Evolutionary conservation across 2,329 filamentous ascomycete species (phyloP), one percentile per base, ranked within the genome.

Genomic region (Trichothecium sympodiale): DNA sequence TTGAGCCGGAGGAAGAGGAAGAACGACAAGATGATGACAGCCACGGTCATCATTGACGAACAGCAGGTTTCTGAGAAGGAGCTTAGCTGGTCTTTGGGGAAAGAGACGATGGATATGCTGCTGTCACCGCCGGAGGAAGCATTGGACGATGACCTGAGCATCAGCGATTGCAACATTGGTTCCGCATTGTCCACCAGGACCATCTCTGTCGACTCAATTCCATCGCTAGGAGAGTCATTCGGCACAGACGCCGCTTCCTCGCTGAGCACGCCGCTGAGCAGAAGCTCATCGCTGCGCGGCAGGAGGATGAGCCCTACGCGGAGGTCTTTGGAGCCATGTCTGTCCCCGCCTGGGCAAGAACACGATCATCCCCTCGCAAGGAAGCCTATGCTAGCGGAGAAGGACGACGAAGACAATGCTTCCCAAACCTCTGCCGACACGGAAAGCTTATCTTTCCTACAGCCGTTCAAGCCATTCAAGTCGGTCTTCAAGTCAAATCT

Each of bases 401-500:
- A 38, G 3, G 38, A 44, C 4, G 54, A 25, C 20, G 20, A 25
- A 25, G 20, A 60, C 20, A 25, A 25, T 25, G 6, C 20, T 6
- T 25, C 20, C 20, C 20, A 25, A 25, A 10, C 20, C 45, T 74
- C 20, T 8, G 32, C 40, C 51, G 39, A 39, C 12, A 35, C 37
- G 12, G 36, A 39, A 29, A 48, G 51, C 3, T 51, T 45, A 4
- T 47, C 46, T 8, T 38, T 44, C 37, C 45, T 53, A 2, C 47
- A 58, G 30, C 56, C 57, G n/a, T 58, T 70, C 40, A 64, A 59
- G 34, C 71, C 71, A 3, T 57, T 76, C 26, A 62, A 64, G 39
- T 67, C 67, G 26, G 76, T 69, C 6, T 81, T 82, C 60, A 80
- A 80, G 52, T 81, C 77, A 4, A 82, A 82, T 47, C 52, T 82